These are phyloP conservation scores for Ophiocytium majus DNA, from an alignment of 352 stramenopile genomes.

Conservation along the genomic window DNA sequence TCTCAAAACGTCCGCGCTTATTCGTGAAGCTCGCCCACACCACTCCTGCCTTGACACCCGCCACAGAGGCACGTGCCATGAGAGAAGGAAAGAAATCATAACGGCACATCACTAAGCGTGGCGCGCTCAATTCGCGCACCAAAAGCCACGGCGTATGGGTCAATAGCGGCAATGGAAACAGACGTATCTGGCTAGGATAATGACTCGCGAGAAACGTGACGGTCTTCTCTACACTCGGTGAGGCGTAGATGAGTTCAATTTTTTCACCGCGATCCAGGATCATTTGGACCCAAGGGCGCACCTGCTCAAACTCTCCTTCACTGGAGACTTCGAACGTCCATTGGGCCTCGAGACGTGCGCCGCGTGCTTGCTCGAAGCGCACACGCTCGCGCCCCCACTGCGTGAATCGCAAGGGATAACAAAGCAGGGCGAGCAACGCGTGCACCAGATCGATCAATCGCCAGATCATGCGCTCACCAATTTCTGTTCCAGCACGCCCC, in stretches of 20 bases:
- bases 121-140: no score
- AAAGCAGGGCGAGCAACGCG: no score
- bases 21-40: constrained; percentile 4
- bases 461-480: no score
- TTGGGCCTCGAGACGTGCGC: no score
- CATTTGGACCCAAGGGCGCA: background rate
- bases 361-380: no score
- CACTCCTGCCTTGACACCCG: no score
- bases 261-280: background rate
- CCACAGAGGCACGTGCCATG: no score
- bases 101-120: background rate
- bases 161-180: background rate
- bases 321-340: background rate
- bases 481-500: no score
- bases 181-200: background rate
- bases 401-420: no score
- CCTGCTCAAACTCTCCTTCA: constrained; percentile 10
- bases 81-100: constrained; percentile 5
- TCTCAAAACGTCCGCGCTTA: background rate
- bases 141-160: background rate
- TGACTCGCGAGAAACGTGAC: background rate
- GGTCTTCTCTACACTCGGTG: background rate
- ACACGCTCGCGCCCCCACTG: no score
- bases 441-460: no score
- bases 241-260: constrained; percentile 4